Evolutionary conservation across 441 rosid species (phyloP).

Genomic region (Gossypium trilobum): DNA sequence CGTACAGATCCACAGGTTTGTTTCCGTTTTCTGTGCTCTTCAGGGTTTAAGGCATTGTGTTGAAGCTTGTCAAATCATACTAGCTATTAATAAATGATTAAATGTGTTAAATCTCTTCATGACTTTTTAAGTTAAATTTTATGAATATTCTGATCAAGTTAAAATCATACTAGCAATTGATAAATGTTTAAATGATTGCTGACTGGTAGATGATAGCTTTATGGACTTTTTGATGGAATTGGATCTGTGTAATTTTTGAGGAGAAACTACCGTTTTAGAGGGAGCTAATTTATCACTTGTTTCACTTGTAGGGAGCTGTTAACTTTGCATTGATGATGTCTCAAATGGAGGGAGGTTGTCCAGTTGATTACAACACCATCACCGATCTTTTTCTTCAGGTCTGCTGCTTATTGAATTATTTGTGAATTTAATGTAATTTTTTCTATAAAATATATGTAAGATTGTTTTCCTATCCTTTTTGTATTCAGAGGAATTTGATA

Average conservation of each 20-base stretch:
- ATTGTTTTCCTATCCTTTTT: conserved; percentile 6
- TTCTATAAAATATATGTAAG: background rate
- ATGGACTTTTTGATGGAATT: conserved; percentile 6
- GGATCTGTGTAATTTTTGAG: background rate
- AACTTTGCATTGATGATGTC: conserved; percentile 99
- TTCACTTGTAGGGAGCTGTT: conserved; percentile 75
- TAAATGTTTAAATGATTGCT: background rate
- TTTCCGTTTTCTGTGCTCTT: conserved; percentile 9
- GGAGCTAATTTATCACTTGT: background rate
- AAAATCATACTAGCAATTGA: background rate
- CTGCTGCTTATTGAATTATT: background rate
- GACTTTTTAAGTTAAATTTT: background rate
- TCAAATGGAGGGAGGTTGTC: conserved; percentile 99
- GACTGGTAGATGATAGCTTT: background rate
- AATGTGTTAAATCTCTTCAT: background rate
- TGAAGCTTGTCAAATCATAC: conserved; percentile 8
- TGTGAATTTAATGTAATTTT: background rate
- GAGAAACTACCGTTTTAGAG: background rate
- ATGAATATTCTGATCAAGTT: background rate
- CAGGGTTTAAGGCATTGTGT: conserved; percentile 16
- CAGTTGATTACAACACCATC: conserved; percentile 92
- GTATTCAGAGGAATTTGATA: conserved; percentile 78
- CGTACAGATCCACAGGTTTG: conserved; percentile 98
- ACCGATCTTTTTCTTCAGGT: conserved; percentile 99
- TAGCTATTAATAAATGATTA: background rate